These are phyloP conservation scores for Drechslera avenae DNA, from an alignment of 2,329 filamentous ascomycete species.

Conservation along the genomic window DNA sequence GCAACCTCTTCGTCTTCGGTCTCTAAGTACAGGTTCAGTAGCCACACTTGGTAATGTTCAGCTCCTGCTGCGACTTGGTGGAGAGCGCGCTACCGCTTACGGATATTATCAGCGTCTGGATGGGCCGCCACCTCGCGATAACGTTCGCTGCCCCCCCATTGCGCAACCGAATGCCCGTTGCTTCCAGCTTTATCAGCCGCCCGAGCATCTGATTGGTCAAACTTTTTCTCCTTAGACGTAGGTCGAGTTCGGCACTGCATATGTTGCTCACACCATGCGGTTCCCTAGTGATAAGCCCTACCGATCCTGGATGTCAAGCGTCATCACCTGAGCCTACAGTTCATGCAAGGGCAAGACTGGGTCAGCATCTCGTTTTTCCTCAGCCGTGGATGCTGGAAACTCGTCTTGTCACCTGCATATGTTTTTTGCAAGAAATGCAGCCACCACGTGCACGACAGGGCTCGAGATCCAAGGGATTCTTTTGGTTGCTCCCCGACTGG, in stretches of 20 bases:
- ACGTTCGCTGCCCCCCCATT: slow-evolving; percentile 9
- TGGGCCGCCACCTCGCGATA: slow-evolving; percentile 15
- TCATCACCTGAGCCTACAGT: slow-evolving; percentile 4
- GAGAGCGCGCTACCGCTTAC: slow-evolving; percentile 6
- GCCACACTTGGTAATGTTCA: neutral
- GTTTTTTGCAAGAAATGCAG: neutral
- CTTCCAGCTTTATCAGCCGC: neutral
- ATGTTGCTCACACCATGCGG: slow-evolving; percentile 3
- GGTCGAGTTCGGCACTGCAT: slow-evolving; percentile 1
- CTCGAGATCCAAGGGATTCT: too few species aligned
- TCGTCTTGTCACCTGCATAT: neutral
- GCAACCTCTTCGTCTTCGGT: neutral
- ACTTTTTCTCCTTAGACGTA: neutral
- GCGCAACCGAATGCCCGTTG: slow-evolving; percentile 13
- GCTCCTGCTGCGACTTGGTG: neutral
- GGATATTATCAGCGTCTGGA: slow-evolving; percentile 1
- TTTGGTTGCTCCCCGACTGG: neutral
- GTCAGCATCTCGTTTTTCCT: slow-evolving; percentile 13
- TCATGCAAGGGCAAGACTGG: slow-evolving; percentile 9
- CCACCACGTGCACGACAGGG: too few species aligned
- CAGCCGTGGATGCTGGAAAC: neutral
- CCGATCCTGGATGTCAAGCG: slow-evolving; percentile 2
- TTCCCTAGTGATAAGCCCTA: slow-evolving; percentile 2
- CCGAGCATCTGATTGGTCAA: slow-evolving; percentile 7
- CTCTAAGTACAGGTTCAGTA: neutral